phyloP scores from a whole-genome alignment of 2,329 filamentous ascomycete genomes.

The Nigrograna mackinnonii region DNA sequence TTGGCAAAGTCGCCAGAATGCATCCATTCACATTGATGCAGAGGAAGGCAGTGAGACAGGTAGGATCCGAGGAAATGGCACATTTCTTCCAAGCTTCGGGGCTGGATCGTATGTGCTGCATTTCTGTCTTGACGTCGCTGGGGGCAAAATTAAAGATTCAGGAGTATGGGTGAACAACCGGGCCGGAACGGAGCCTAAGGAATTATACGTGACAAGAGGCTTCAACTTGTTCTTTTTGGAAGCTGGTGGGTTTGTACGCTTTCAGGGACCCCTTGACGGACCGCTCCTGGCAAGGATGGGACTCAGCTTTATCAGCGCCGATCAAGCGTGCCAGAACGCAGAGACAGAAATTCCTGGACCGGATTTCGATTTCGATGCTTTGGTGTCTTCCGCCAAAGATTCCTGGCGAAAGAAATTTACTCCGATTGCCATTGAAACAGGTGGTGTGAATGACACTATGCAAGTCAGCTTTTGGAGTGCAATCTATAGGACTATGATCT shows the following conservation, averaged over 20 bases:
- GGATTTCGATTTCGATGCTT: slow-evolving; percentile 63
- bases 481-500: slow-evolving; percentile 49
- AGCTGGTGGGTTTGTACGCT: slow-evolving; percentile 36
- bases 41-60: slow-evolving; percentile 40
- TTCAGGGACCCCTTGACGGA: slow-evolving; percentile 60
- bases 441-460: slow-evolving; percentile 38
- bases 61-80: slow-evolving; percentile 62
- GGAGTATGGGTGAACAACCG: slow-evolving; percentile 63
- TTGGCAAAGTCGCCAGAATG: slow-evolving; percentile 54
- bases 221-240: slow-evolving; percentile 40
- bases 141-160: slow-evolving; percentile 49
- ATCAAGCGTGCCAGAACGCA: slow-evolving; percentile 69
- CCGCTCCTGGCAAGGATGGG: slow-evolving; percentile 69
- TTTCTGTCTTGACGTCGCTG: slow-evolving; percentile 66
- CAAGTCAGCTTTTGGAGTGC: slow-evolving; percentile 50
- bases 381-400: slow-evolving; percentile 47
- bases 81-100: slow-evolving; percentile 66
- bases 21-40: slow-evolving; percentile 57
- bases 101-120: slow-evolving; percentile 60
- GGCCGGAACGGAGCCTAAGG: slow-evolving; percentile 50
- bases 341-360: slow-evolving; percentile 66
- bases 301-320: slow-evolving; percentile 68
- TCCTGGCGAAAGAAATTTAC: slow-evolving; percentile 46
- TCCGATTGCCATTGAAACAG: slow-evolving; percentile 41
- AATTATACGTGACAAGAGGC: slow-evolving; percentile 37